A percentile compares a stretch with the other conserved stretches of the same genome.
These are phyloP conservation scores for Herpotrichia juniperi DNA, from an alignment of 2,329 filamentous ascomycete species.

Conservation along the genomic window DNA sequence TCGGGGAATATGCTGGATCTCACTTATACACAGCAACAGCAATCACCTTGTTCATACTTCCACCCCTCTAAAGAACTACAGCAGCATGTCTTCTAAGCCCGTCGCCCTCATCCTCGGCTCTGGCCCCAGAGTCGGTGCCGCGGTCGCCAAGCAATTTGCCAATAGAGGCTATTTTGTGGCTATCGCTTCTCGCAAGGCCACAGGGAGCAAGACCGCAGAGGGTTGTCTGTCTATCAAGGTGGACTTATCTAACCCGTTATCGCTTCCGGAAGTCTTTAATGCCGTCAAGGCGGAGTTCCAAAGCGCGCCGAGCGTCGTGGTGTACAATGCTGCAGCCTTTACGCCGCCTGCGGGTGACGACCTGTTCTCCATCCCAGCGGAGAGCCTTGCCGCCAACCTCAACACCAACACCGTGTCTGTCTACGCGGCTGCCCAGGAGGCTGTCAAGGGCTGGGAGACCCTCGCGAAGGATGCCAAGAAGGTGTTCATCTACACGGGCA, in stretches of 20 bases:
- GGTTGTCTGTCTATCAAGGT: conserved; percentile 45
- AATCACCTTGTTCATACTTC: too few relatives aligned
- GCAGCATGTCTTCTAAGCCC: too few relatives aligned
- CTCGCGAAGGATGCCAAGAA: conserved; percentile 41
- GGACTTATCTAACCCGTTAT: conserved; percentile 45
- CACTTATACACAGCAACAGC: too few relatives aligned
- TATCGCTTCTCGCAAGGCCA: too few relatives aligned
- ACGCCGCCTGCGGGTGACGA: conserved; percentile 40
- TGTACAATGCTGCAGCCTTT: conserved; percentile 52
- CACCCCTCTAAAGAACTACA: too few relatives aligned
- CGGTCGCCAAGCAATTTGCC: too few relatives aligned
- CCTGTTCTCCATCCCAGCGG: too few relatives aligned
- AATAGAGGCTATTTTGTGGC: too few relatives aligned
- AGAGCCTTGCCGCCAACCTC: conserved; percentile 43
- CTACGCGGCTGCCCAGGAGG: conserved; percentile 50
- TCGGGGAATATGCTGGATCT: too few relatives aligned
- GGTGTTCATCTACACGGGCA: conserved; percentile 54
- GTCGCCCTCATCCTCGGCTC: too few relatives aligned
- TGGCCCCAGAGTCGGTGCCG: too few relatives aligned
- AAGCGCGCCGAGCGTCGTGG: conserved; percentile 48
- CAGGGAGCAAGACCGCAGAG: conserved; percentile 23
- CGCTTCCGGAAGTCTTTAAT: conserved; percentile 41
- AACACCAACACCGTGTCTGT: conserved; percentile 47
- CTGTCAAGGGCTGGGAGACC: conserved; percentile 44
- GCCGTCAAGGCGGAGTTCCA: conserved; percentile 45